phyloP scores from a whole-genome alignment of 2,329 filamentous ascomycete genomes.

The Trichoderma hamatum region DNA sequence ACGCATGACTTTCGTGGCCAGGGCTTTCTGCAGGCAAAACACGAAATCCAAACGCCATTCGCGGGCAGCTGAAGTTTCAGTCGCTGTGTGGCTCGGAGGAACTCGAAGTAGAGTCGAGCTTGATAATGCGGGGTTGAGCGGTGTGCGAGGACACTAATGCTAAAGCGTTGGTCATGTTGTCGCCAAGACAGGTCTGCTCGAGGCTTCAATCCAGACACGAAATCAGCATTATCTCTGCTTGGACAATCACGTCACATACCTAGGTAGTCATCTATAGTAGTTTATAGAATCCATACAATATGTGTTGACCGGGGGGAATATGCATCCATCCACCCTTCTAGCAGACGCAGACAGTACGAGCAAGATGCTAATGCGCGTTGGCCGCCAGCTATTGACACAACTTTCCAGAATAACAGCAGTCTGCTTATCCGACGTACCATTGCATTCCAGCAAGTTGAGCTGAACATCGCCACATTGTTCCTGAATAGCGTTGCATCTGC shows the following conservation, averaged over 20 bases:
- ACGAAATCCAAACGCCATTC: background rate
- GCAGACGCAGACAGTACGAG: background rate
- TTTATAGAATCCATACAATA: background rate
- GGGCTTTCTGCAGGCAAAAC: background rate
- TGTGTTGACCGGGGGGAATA: background rate
- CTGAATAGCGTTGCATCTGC: constrained; percentile 16
- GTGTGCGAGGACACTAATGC: background rate
- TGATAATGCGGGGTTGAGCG: background rate
- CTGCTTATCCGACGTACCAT: background rate
- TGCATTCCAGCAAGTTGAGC: background rate
- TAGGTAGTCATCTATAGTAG: background rate
- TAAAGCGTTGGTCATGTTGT: background rate
- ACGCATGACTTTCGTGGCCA: background rate
- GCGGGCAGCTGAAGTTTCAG: background rate
- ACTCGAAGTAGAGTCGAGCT: background rate
- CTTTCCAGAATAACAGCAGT: background rate
- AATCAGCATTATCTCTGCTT: background rate
- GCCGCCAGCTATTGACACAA: background rate
- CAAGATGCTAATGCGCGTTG: background rate
- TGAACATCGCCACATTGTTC: background rate
- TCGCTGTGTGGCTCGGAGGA: background rate
- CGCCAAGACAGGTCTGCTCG: too few species aligned
- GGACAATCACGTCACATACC: background rate
- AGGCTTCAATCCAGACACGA: background rate
- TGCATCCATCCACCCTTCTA: background rate